These are phyloP conservation scores for Colletotrichum tropicicola DNA, from an alignment of 2,329 filamentous ascomycete species.

Conservation along the genomic window DNA sequence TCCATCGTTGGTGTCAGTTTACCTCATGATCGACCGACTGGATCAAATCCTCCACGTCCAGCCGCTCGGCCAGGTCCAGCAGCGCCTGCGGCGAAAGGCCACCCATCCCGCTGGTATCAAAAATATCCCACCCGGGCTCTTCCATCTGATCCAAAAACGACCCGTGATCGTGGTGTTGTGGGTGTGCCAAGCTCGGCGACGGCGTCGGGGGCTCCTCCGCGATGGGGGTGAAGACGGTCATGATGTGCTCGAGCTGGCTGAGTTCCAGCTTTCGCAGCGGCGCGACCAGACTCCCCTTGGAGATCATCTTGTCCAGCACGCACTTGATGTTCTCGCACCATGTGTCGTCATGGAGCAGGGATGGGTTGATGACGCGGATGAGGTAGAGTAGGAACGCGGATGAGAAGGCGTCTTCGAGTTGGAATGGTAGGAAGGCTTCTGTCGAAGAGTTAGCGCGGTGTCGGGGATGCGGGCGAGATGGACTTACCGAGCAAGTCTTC, in stretches of 20 bases:
- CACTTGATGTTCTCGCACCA: constrained; percentile 47
- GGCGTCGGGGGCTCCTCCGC: constrained; percentile 29
- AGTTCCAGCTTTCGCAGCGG: constrained; percentile 47
- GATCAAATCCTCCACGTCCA: constrained; percentile 34
- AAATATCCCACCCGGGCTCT: constrained; percentile 40
- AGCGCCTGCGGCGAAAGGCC: constrained; percentile 41
- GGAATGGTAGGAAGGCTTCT: constrained; percentile 49
- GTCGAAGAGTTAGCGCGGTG: not conserved
- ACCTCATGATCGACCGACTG: constrained; percentile 18
- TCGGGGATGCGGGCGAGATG: not conserved
- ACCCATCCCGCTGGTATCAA: constrained; percentile 41
- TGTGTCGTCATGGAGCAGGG: constrained; percentile 41
- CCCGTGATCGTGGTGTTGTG: constrained; percentile 22
- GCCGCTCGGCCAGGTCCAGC: constrained; percentile 40
- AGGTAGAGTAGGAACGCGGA: constrained; percentile 50
- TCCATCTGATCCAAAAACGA: constrained; percentile 23
- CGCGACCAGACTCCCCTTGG: constrained; percentile 47
- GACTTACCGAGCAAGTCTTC: constrained; percentile 38
- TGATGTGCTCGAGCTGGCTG: constrained; percentile 45
- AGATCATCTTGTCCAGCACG: constrained; percentile 47
- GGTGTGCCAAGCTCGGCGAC: constrained; percentile 18
- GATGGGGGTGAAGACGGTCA: constrained; percentile 43
- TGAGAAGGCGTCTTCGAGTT: constrained; percentile 51
- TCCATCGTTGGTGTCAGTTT: not conserved
- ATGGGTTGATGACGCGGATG: constrained; percentile 41